Base-by-base conservation (phyloP, 2,329 filamentous ascomycete species). In the Epichloe glyceriae region DNA sequence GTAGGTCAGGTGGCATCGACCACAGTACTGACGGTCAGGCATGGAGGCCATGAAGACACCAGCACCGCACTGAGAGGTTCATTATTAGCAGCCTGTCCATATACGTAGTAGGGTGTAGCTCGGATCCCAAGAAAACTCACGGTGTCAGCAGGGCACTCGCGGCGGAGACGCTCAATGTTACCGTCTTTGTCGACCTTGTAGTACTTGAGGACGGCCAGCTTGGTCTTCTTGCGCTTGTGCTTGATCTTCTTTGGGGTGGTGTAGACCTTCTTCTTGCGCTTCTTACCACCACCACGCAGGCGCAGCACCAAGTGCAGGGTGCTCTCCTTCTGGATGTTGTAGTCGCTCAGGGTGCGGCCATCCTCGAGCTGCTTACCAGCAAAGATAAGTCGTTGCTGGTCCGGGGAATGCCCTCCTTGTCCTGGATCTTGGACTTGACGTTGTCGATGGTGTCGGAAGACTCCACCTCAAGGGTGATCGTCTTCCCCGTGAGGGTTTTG, bases 171-270 rank as follows among this genome's bases (percentile, higher is more conserved):
- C 86, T 98, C 93, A 67, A 98, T 97, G 86, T 97, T 97, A 76
- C 94, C 93, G 69, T 98, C 93, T 66, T 87, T 88, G 75, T 97
- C 93, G 67, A 98, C 93, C 88, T 98, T 98, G 88, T 98, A 98
- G 88, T 98, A 98, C 86, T 98, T 98, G 75, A 98, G 90, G 65
- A 98, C 91, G 68, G 93, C 93, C 74, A 98, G 80, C 86, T 98
- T 98, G 84, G 87, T 95, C 91, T 98, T 98, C 89, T 97, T 98
- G 81, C 89, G 86, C 90, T 98, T 98, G 86, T 98, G 93, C 93
- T 98, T 98, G 86, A 98, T 98, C 89, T 98, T 98, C 90, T 98
- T 98, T 74, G 93, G 93, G 69, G 93, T 98, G 73, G 88, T 97
- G 87, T 98, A 98, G 65, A 98, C 93, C 90, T 98, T 98, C 89